Percentiles rank a stretch among this genome's conserved stretches.
phyloP scores from a whole-genome alignment of 345 rosid genomes.

The Moringa oleifera region DNA sequence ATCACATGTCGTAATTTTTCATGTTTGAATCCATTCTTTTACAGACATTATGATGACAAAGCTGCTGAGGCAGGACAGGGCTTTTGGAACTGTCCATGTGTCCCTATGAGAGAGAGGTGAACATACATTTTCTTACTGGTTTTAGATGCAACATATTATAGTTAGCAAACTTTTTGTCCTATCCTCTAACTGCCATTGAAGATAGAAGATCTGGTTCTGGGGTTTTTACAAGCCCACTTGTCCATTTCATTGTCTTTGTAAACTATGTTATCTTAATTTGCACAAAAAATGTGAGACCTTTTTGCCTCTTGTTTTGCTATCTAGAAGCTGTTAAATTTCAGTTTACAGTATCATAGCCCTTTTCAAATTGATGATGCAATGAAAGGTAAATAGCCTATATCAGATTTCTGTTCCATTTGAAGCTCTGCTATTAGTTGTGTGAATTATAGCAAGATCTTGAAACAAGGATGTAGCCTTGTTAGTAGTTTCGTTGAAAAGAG shows the following conservation, averaged over 20 bases:
- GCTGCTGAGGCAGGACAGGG: slow-evolving; percentile 87
- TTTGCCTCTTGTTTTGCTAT: too few species aligned
- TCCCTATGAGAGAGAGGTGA: slow-evolving; percentile 99
- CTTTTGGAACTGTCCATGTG: slow-evolving; percentile 98
- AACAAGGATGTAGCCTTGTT: not conserved
- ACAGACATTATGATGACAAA: slow-evolving; percentile 96
- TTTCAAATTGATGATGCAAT: not conserved
- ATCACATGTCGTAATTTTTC: not conserved
- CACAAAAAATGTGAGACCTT: too few species aligned
- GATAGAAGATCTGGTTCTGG: not conserved
- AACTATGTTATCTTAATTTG: too few species aligned
- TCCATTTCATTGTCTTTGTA: too few species aligned
- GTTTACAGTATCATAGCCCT: not conserved
- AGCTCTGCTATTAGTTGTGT: too few species aligned
- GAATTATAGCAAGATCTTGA: too few species aligned
- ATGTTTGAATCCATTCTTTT: slow-evolving; percentile 10
- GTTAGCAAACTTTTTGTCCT: not conserved
- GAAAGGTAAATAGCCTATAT: too few species aligned
- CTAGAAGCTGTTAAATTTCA: not conserved
- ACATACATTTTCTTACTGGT: not conserved
- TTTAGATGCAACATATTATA: not conserved
- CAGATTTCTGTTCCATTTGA: too few species aligned
- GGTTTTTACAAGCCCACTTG: too few species aligned
- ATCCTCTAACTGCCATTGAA: not conserved
- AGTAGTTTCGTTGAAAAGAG: not conserved